Evolutionary conservation across 2,329 filamentous ascomycete species (phyloP), one percentile per base, ranked within the genome.

Genomic region (Beauveria brongniartii): DNA sequence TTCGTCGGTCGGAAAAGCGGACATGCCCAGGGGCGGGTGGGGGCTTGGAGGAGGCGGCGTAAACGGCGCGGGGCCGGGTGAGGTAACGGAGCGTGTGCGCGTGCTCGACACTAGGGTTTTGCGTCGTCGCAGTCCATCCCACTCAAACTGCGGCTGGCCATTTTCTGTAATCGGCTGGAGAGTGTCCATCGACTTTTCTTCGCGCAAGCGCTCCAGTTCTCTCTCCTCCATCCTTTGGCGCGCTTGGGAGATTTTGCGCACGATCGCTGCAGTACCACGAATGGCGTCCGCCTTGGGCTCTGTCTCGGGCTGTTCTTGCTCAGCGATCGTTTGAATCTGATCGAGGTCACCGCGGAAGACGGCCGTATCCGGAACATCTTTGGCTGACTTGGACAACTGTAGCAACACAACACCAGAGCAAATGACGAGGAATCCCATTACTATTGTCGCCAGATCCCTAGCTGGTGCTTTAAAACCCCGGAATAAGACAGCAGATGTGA

Each of bases 221-320:
- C 90, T 85, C 8, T 86, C 80, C 71, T 97, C 91, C 78, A 89
- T 89, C 70, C 88, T 89, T 63, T 88, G 83, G 63, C 94, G 83
- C 0, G 87, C 82, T 12, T 80, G 80, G 0, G 92, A 97, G 55
- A 99, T 80, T 16, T 90, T 85, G 64, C 94, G 86, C 58, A 99
- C 82, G 62, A 99, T 91, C 52, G 92, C 91, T 7, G 91, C 92
- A 18, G 93, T 80, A 63, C 93, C 94, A 66, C 94, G 90, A 69
- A 99, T 95, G 10, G 94, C 92, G 73, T 99, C 94, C 16, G 94
- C 94, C 71, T 96, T 95, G 58, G 94, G 94, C 69, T 99, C 94
- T 16, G 89, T 89, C 73, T 99, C 94, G n/a, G 92, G 89, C 71
- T 97, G 92, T 71, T 96, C 91, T 70, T 96, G 91, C 69, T 97